These are phyloP conservation scores for Parastagonospora nodorum DNA, from an alignment of 2,329 filamentous ascomycete genomes.

Conservation along the genomic window DNA sequence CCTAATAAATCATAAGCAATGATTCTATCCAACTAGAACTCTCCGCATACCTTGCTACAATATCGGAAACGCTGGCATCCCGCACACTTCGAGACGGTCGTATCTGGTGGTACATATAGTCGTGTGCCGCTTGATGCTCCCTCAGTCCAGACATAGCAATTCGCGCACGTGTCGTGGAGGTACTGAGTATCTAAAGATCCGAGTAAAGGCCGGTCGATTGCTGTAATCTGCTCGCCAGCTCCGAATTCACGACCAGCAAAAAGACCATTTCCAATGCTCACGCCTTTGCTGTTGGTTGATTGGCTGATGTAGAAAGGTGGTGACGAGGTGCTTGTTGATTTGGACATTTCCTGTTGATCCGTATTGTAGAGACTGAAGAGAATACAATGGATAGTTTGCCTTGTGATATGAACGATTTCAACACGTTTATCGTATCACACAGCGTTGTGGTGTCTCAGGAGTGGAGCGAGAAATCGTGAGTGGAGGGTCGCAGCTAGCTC, in stretches of 20 bases:
- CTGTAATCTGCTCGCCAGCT: constrained; percentile 56
- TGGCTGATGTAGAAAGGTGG: constrained; percentile 26
- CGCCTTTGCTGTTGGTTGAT: constrained; percentile 24
- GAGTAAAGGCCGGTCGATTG: constrained; percentile 58
- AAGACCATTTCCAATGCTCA: constrained; percentile 56
- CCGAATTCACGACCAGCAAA: constrained; percentile 58
- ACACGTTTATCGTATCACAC: neutral
- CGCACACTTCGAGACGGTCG: constrained; percentile 58
- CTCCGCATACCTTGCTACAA: constrained; percentile 59
- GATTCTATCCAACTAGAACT: neutral
- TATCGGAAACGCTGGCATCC: constrained; percentile 64
- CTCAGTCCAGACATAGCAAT: constrained; percentile 57
- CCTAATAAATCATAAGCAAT: constrained; percentile 42
- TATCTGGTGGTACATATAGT: constrained; percentile 38
- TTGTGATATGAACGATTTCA: neutral
- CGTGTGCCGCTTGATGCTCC: constrained; percentile 37
- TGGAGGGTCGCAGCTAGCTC: neutral
- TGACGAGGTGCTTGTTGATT: neutral
- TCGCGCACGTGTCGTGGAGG: constrained; percentile 61
- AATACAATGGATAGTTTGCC: neutral
- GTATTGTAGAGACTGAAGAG: neutral
- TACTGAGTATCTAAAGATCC: constrained; percentile 59
- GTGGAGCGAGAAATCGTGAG: neutral
- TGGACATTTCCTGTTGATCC: neutral
- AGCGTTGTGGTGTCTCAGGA: neutral